These are phyloP conservation scores for Yarrowia alimentaria DNA, from an alignment of 805 yeast species.

Conservation along the genomic window DNA sequence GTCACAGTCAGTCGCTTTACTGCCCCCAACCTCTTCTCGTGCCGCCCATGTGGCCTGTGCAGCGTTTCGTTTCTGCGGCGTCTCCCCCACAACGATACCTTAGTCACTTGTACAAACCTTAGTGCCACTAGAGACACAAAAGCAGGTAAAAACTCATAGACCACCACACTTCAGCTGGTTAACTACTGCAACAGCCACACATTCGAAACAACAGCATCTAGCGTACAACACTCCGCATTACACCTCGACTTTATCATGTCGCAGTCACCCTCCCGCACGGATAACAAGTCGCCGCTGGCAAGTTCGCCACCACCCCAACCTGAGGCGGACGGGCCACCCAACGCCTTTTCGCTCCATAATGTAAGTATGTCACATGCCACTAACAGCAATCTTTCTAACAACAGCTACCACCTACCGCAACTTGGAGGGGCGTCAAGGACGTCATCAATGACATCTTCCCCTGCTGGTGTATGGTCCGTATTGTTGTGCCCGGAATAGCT, in stretches of 20 bases:
- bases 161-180: conserved; percentile 17
- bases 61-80: no score
- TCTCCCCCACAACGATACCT: conserved; percentile 11
- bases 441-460: conserved; percentile 22
- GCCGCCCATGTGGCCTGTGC: no score
- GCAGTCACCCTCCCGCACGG: conserved; percentile 22
- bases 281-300: conserved; percentile 8
- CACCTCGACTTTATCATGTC: conserved; percentile 3
- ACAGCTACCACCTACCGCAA: conserved; percentile 14
- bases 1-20: no score
- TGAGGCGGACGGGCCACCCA: conserved; percentile 22
- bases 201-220: conserved; percentile 3
- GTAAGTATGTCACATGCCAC: neutral
- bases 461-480: conserved; percentile 26
- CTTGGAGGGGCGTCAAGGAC: conserved; percentile 25
- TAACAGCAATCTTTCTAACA: neutral
- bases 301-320: conserved; percentile 25
- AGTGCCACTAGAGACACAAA: conserved; percentile 26
- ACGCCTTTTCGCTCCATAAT: conserved; percentile 22
- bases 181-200: conserved; percentile 25
- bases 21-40: no score
- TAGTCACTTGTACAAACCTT: conserved; percentile 9
- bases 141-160: conserved; percentile 15
- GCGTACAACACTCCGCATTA: neutral
- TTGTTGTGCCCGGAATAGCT: conserved; percentile 27